These are phyloP conservation scores for Lasiosphaeria miniovina DNA, from an alignment of 495 filamentous ascomycete species.

Conservation along the genomic window DNA sequence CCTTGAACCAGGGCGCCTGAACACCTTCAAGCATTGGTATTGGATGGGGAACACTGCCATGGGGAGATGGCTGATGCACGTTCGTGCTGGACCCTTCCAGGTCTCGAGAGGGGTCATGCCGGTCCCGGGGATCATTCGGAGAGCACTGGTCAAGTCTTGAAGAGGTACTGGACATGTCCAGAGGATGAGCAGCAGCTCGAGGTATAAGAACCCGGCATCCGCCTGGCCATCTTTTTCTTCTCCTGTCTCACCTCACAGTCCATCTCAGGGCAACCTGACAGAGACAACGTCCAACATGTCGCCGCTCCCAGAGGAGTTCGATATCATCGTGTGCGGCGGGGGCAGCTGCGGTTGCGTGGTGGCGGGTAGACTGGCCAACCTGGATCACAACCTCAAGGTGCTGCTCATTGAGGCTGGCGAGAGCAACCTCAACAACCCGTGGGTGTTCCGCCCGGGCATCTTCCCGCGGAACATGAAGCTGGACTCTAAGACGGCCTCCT, in stretches of 20 bases:
- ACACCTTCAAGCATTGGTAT: conserved; percentile 1
- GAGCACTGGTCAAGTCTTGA: not conserved
- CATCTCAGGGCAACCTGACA: not conserved
- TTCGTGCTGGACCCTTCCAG: not conserved
- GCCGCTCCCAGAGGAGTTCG: conserved; percentile 65
- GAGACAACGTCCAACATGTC: conserved; percentile 28
- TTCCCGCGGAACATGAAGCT: conserved; percentile 57
- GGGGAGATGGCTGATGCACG: not conserved
- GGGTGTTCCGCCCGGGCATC: conserved; percentile 76
- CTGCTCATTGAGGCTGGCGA: conserved; percentile 77
- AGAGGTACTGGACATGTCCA: too few relatives aligned
- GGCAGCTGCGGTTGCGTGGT: conserved; percentile 70
- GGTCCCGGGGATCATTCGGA: conserved; percentile 11
- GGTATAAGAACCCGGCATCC: conserved; percentile 1
- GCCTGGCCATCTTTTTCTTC: not conserved
- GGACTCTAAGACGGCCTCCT: conserved; percentile 81
- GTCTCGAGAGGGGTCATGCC: conserved; percentile 1
- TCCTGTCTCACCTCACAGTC: not conserved
- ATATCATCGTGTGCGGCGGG: conserved; percentile 81
- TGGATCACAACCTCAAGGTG: conserved; percentile 77
- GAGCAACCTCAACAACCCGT: conserved; percentile 79
- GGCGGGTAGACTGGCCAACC: conserved; percentile 72
- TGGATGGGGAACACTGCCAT: not conserved
- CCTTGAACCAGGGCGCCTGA: not conserved
- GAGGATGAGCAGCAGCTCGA: too few relatives aligned